Evolutionary conservation across 257 asterid genomes (phyloP), one percentile per base, ranked within the genome.

Genomic region (Ajuga chamaepitys): DNA sequence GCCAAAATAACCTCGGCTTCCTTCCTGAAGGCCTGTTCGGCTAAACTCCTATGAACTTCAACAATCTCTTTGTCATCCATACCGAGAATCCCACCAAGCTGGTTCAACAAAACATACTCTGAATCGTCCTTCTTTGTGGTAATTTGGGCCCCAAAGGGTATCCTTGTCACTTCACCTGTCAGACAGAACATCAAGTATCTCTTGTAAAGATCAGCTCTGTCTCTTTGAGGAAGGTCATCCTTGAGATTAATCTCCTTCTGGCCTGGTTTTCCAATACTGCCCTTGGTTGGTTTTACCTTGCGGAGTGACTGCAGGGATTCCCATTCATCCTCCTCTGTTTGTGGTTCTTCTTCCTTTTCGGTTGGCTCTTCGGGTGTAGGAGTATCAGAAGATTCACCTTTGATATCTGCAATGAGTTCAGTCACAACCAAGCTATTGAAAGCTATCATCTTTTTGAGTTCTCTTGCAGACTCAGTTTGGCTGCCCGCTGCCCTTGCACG

Each of bases 1-100:
- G 99, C 95, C 72, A 94, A 81, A 71, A 94, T 82, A 57, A 85
- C 95, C 88, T 90, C 99, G 9, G 98, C 99, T 73, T 90, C 86
- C 75, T 86, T 81, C 74, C 85, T 85, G 78, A 90, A 94, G 56
- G 95, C 91, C 82, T 83, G 91, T 75, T 94, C 99, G 7, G 98
- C 98, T 75, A 94, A 74, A 74, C 95, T 28, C 66, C 87, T 83
- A 52, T 94, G 99, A 30, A 90, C 95, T 21, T 81, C 93, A 41
- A 86, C 95, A 51, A 85, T 83, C 82, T 94, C 96, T 64, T 81
- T 85, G 69, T 82, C 80, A 2, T 77, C 78, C 86, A 94, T 45
- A 45, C 99, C 99, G 14, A 94, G 93, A 40, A 90, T 82, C 64
- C 84, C 82, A 51, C 98, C 95, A 28, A 94, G 88, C 53, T 94